Conservation (phyloP, 2,329 filamentous ascomycete genomes). For the Neopestalotiopsis sp. region DNA sequence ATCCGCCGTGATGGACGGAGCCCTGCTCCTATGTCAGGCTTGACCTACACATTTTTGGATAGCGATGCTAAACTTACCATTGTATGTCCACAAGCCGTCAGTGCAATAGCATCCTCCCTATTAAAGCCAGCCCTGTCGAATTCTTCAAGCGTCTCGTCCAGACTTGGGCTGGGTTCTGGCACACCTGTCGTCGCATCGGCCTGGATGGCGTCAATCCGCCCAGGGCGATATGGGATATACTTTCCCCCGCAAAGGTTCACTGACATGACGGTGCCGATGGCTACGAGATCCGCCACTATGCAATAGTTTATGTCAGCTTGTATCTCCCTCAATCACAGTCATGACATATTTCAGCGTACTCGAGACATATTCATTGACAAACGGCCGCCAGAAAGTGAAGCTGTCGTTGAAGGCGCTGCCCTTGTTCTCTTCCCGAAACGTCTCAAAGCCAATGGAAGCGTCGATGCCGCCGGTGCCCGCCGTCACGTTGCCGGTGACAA, state of each 20-base stretch:
- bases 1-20: slow-evolving; percentile 33
- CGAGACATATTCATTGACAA: slow-evolving; percentile 33
- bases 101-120: slow-evolving; percentile 28
- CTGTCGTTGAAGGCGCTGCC: slow-evolving; percentile 35
- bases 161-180: slow-evolving; percentile 28
- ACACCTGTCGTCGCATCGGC: slow-evolving; percentile 34
- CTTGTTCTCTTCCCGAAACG: slow-evolving; percentile 30
- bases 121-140: slow-evolving; percentile 32
- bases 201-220: slow-evolving; percentile 31
- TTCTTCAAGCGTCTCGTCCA: slow-evolving; percentile 31
- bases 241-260: slow-evolving; percentile 32
- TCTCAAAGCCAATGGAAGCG: slow-evolving; percentile 36
- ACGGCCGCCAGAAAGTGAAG: slow-evolving; percentile 27
- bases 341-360: no score
- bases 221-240: slow-evolving; percentile 32
- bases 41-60: not conserved
- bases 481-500: slow-evolving; percentile 29
- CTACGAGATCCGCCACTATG: slow-evolving; percentile 35
- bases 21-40: slow-evolving; percentile 18
- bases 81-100: slow-evolving; percentile 35
- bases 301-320: not conserved
- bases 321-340: no score
- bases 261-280: slow-evolving; percentile 34
- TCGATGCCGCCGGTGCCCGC: slow-evolving; percentile 35
- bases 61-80: slow-evolving; percentile 12